Evolutionary conservation across 192 early-diverging fungal genomes (phyloP), one percentile per base, ranked within the genome.

Genomic region (Funneliformis geosporum): DNA sequence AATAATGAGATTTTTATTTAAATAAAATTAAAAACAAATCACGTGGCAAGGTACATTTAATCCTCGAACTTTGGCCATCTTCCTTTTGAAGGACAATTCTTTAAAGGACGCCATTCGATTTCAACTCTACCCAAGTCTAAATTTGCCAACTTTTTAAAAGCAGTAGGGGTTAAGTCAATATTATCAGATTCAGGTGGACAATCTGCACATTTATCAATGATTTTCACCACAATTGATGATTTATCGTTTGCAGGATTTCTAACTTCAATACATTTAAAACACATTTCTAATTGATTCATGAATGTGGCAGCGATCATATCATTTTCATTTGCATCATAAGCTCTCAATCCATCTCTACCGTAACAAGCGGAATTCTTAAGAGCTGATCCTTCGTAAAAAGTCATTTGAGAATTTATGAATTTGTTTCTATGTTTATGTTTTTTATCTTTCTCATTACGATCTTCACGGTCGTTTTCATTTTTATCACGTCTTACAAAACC

Each of bases 311-410:
- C 82, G 73, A 86, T 86, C 80, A 84, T 79, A 55, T 79, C 80
- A 40, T 80, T 76, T 27, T 71, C 21, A 11, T 70, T 65, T n/a
- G 85, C 85, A 77, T 75, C 66, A 67, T 84, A 86, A 40, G 73
- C 50, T 65, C 62, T 67, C 33, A 86, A 60, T 60, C 83, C 83
- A 65, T 81, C 79, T 43, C 79, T 73, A 65, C 77, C 85, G 42
- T 86, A 86, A 44, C 85, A 86, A 42, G 83, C 85, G 67, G 85
- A 80, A 65, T 86, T 86, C 44, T 81, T 82, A 46, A 86, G 77
- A 65, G 82, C 83, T 25, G 70, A 43, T 16, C 83, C 85, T 71
- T 62, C 33, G 40, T 86, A 86, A 39, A 18, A 75, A 9, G 73
- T 75, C 7, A 75, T 60, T 23, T 75, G 73, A 3, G 73, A 50